Evolutionary conservation across 495 filamentous ascomycete genomes (phyloP).

Genomic region (Talaromyces ruber): DNA sequence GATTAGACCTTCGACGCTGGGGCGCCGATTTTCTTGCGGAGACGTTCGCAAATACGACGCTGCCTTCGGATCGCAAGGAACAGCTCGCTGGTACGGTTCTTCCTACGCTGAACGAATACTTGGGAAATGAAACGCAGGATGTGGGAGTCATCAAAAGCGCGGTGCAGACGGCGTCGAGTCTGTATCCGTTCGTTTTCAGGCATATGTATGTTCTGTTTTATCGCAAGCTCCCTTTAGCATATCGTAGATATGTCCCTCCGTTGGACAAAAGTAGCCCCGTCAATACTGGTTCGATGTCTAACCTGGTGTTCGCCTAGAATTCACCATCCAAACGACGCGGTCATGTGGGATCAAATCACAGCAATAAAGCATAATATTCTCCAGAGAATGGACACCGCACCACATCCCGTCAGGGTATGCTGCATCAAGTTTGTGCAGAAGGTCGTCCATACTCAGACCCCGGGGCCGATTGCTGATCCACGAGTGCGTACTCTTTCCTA

Average conservation of each 20-base stretch:
- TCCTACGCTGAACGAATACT: slow-evolving; percentile 61
- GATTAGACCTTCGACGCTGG: slow-evolving; percentile 84
- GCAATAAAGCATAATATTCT: slow-evolving; percentile 84
- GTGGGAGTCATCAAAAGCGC: slow-evolving; percentile 63
- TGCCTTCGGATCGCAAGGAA: slow-evolving; percentile 66
- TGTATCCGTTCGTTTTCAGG: slow-evolving; percentile 84
- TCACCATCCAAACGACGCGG: slow-evolving; percentile 67
- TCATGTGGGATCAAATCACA: slow-evolving; percentile 79
- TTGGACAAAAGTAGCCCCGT: background rate
- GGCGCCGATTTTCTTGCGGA: slow-evolving; percentile 94
- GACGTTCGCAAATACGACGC: slow-evolving; percentile 79
- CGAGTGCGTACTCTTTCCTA: slow-evolving; percentile 49
- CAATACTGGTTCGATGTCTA: background rate
- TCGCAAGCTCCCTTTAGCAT: slow-evolving; percentile 3
- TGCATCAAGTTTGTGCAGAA: slow-evolving; percentile 96
- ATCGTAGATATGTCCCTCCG: background rate
- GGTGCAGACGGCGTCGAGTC: slow-evolving; percentile 77
- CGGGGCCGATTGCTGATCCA: slow-evolving; percentile 71
- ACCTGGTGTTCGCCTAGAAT: slow-evolving; percentile 47
- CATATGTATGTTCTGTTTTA: slow-evolving; percentile 68
- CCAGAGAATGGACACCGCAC: slow-evolving; percentile 76
- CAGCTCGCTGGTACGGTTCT: slow-evolving; percentile 62
- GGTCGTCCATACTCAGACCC: slow-evolving; percentile 86
- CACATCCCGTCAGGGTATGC: slow-evolving; percentile 71
- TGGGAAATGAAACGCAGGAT: slow-evolving; percentile 70